Conservation (phyloP, 78 protist genomes). For the Andalucia godoyi region DNA sequence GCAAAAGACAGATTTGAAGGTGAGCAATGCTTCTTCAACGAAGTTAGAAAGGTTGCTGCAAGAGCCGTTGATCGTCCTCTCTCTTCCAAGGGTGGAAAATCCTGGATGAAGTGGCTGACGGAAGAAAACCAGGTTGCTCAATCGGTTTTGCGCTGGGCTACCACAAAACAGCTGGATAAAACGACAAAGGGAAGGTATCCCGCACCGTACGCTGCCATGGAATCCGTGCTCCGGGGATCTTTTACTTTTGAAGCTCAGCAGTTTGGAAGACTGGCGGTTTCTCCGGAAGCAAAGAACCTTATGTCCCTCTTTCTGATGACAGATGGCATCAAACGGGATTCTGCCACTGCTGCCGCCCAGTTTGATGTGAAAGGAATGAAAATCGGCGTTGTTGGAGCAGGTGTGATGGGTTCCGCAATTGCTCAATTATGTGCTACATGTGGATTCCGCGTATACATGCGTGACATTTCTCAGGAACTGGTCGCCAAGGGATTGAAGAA, state of each 20-base stretch:
- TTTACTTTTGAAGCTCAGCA: conserved; percentile 24
- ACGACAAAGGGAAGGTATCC: conserved; percentile 47
- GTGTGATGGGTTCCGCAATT: conserved; percentile 75
- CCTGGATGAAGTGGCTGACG: neutral
- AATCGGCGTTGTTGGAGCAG: conserved; percentile 69
- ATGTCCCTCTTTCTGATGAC: conserved; percentile 26
- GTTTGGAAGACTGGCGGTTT: conserved; percentile 38
- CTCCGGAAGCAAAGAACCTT: conserved; percentile 36
- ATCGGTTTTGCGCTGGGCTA: conserved; percentile 17
- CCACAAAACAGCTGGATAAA: conserved; percentile 21
- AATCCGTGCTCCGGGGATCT: conserved; percentile 6
- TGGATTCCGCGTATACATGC: conserved; percentile 14
- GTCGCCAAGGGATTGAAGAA: conserved; percentile 38
- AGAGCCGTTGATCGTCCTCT: neutral
- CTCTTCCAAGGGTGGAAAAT: neutral
- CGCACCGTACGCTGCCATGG: conserved; percentile 51
- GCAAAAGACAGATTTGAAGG: conserved; percentile 2
- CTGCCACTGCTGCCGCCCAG: too few relatives aligned
- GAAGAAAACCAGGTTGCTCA: conserved; percentile 8
- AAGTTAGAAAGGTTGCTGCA: conserved; percentile 11
- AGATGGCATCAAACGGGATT: conserved; percentile 8
- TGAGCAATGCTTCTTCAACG: conserved; percentile 12
- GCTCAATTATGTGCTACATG: conserved; percentile 37
- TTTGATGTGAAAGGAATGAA: too few relatives aligned
- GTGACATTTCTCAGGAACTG: conserved; percentile 22